Evolutionary conservation across 257 asterid species (phyloP), one percentile per base, ranked within the genome.

Genomic region (Handroanthus guayacan): DNA sequence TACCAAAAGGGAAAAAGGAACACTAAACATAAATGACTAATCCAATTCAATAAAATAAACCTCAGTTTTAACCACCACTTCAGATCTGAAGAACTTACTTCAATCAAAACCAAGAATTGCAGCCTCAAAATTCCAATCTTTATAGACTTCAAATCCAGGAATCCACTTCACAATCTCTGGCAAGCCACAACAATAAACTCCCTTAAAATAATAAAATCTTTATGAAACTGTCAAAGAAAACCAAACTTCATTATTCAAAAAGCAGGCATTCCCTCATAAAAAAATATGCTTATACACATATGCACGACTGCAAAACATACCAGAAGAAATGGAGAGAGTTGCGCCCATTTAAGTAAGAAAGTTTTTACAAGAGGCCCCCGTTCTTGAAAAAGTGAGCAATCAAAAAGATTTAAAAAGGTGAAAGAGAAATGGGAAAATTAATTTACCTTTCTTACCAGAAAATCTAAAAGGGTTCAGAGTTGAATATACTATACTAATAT

Each of bases 81-180:
- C 88, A 84, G 92, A 89, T 92, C 97, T 89, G 90, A 79, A 58
- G 62, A 79, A 87, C 91, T 90, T 84, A 90, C 97, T 71, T 78
- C 69, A 79, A 79, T 67, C 65, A 77, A 81, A 70, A 61, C 74
- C 52, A 38, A 67, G 58, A 67, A 17, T 69, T 75, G 37, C 10
- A 66, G 68, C 12, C 69, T 60, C 61, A 17, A 48, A 67, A 31
- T 7, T 17, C 39, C 56, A 47, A 63, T 77, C 78, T 73, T 71
- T 48, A 77, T 52, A 7, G 31, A 58, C 72, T 50, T 71, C 81
- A 51, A 79, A 79, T 66, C 76, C 74, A 78, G 56, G 56, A 66
- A 43, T n/a, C 78, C 54, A 75, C 58, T 39, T 45, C 63, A 75
- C 2, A 43, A 38, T 5, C 73, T 57, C 10, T n/a, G 69, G 45